Base-by-base conservation (phyloP, 1,139 yeast genomes). In the Candida sp. region DNA sequence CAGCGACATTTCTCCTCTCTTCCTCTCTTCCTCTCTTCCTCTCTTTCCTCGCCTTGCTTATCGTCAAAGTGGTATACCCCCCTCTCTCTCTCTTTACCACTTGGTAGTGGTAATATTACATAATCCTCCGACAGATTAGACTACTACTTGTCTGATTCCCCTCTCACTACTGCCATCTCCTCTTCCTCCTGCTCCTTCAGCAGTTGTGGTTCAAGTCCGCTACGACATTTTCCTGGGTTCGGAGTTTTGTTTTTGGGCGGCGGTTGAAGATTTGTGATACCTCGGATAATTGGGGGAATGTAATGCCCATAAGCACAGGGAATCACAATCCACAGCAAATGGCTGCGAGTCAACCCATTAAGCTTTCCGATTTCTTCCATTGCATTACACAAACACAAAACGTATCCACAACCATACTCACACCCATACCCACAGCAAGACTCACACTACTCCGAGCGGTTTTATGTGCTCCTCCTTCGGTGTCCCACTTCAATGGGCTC, bases 311-410 rank as follows among this genome's bases (percentile, higher is more conserved):
- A 17, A 17, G 17, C 17, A 17, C 17, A 17, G 17, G 17, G 17
- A 17, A 17, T 17, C 17, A 17, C 17, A 17, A 17, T 17, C 17
- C 17, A 17, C 17, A 17, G 17, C 17, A 17, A 17, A 17, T 17
- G 17, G 17, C 17, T 17, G 17, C 17, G 17, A 17, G 17, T 17
- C 17, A 17, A 17, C 17, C 17, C 17, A 17, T 17, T 17, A 17
- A 17, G 26, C 42, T 11, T 38, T 38, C 42, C 42, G 42, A 38
- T 26, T 38, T 38, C 31, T 38, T 38, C 42, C 42, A 17, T n/a
- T n/a, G 6, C 9, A n/a, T 38, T 25, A 38, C 42, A 38, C 42
- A 38, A 38, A 38, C 25, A 17, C 22, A 12, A 17, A 17, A 17
- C 17, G 2, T 17, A 17, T 17, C 17, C 17, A 17, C 17, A 17